Evolutionary conservation across 2,329 filamentous ascomycete genomes (phyloP).

Genomic region (Pseudogymnoascus sp.): DNA sequence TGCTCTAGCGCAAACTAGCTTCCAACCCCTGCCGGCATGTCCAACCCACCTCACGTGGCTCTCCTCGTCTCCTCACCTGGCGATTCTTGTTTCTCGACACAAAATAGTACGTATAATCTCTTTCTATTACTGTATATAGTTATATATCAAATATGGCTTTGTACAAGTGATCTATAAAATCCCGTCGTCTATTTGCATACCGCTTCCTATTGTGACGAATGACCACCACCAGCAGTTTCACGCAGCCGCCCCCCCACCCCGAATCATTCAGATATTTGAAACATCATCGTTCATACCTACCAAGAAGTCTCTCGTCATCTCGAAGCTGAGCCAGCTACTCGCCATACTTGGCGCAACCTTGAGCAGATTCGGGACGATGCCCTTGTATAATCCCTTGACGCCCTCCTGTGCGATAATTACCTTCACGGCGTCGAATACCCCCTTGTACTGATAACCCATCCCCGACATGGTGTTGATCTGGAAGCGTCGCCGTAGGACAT

Average conservation of each 20-base stretch:
- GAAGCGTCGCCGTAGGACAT: constrained; percentile 87
- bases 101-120: constrained; percentile 1
- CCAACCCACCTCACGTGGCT: background rate
- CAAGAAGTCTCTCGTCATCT: constrained; percentile 84
- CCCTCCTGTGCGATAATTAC: constrained; percentile 83
- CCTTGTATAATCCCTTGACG: constrained; percentile 82
- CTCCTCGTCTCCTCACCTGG: background rate
- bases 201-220: background rate
- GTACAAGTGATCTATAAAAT: constrained; percentile 6
- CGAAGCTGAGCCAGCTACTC: constrained; percentile 95
- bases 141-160: constrained; percentile 7
- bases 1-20: constrained; percentile 1
- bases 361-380: constrained; percentile 87
- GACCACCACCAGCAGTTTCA: background rate
- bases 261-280: constrained; percentile 19
- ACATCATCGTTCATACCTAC: constrained; percentile 49
- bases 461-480: constrained; percentile 99
- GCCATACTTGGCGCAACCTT: constrained; percentile 99
- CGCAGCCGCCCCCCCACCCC: background rate
- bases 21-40: background rate
- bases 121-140: constrained; percentile 10
- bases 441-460: constrained; percentile 93
- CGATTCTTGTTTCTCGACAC: background rate
- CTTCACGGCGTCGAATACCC: constrained; percentile 73
- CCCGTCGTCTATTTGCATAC: constrained; percentile 7